phyloP scores from a whole-genome alignment of 768 basidiomycete species.

The Scleroderma citrinum region DNA sequence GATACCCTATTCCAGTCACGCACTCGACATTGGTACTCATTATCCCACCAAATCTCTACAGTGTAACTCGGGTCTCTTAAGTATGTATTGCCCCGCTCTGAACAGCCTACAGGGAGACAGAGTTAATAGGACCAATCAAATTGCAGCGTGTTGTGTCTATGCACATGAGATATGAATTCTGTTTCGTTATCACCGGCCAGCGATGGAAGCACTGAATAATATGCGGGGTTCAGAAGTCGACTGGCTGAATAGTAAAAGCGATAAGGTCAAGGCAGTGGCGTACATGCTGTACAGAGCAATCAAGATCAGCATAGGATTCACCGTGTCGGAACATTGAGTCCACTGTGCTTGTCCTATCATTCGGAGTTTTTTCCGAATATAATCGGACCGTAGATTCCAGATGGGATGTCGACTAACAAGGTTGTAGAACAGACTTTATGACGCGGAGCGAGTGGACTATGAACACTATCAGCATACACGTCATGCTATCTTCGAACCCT shows the following conservation, averaged over 20 bases:
- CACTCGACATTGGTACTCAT: background rate
- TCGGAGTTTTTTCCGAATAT: background rate
- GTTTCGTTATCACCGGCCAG: constrained; percentile 1
- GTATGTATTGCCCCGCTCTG: background rate
- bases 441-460: background rate
- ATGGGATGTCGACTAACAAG: background rate
- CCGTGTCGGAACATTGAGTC: background rate
- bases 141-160: background rate
- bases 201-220: constrained; percentile 1
- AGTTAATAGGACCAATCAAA: background rate
- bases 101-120: background rate
- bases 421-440: background rate
- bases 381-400: background rate
- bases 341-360: background rate
- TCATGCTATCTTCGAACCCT: background rate
- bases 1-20: background rate
- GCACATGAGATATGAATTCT: constrained; percentile 1
- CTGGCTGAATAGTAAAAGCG: background rate
- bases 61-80: too few species aligned
- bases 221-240: constrained; percentile 1
- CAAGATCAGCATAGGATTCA: background rate
- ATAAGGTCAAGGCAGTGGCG: background rate
- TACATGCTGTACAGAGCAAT: background rate
- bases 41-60: too few species aligned
- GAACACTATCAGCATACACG: background rate